Conservation (phyloP, 2,329 filamentous ascomycete genomes). For the Alternaria sp. region DNA sequence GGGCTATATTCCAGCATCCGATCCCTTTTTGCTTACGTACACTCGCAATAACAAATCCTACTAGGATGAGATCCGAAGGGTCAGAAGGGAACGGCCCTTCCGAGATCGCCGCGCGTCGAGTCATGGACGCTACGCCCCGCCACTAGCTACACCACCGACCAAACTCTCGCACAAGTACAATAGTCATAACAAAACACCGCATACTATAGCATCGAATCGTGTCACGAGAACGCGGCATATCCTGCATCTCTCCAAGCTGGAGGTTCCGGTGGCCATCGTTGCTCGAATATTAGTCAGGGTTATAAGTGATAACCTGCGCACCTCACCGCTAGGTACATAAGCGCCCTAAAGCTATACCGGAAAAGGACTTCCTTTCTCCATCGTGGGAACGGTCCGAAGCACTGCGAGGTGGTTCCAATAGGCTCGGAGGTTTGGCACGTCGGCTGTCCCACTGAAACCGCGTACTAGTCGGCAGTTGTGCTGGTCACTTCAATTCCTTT, state of each 20-base stretch:
- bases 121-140: background rate
- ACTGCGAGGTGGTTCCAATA: background rate
- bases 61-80: background rate
- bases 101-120: background rate
- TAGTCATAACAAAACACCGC: background rate
- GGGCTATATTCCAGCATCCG: background rate
- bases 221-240: background rate
- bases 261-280: background rate
- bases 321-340: background rate
- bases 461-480: background rate
- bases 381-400: background rate
- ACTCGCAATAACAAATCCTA: background rate
- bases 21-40: background rate
- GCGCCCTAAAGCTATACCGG: background rate
- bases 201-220: background rate
- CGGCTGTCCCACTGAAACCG: background rate
- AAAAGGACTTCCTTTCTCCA: background rate
- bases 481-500: background rate
- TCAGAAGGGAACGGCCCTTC: background rate
- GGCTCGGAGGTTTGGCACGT: background rate
- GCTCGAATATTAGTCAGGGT: background rate
- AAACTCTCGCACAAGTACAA: background rate
- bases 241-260: background rate
- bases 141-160: background rate
- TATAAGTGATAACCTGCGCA: background rate